Base-by-base conservation (phyloP, 2,329 filamentous ascomycete genomes). In the Aspergillus puulaauensis region DNA sequence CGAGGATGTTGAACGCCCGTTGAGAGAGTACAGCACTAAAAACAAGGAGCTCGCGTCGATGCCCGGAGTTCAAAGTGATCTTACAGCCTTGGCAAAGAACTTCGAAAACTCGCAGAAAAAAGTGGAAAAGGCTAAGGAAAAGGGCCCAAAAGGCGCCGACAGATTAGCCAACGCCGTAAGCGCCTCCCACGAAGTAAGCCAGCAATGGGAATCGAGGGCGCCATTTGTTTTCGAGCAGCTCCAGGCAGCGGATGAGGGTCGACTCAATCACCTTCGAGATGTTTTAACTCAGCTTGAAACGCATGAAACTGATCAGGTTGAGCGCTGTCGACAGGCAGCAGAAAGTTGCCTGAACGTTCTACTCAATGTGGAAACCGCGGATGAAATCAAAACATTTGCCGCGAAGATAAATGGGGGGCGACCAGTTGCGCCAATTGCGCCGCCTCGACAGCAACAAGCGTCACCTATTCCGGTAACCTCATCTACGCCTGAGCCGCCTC, bases 221-320 rank as follows among this genome's bases (percentile, higher is more conserved):
- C 95, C 95, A 1, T 98, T 91, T 75, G 89, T 97, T 60, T 97
- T 96, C 70, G 95, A 99, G 76, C 90, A 88, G 60, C 84, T 99
- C 24, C 95, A 99, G 73, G 89, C 90, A 6, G 80, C 96, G 33
- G 95, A 99, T 70, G 95, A 99, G 78, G 88, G 85, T 66, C 86
- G 95, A 56, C 80, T 96, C 64, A 96, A 97, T 73, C 89, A 96
- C 69, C 81, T 99, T 58, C 89, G 93, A 61, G 93, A 98, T 74
- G 85, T 90, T 41, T 83, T 99, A 59, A 98, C 95, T 1, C 93
- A 97, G 69, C 90, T 93, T 67, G 88, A 96, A 74, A 99, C 95
- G 0, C 89, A 96, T 71, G 93, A 98, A 73, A 85, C 91, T 27
- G 95, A 99, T 70, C 86, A 90, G 65, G 86, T 93, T 15, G 90